These are phyloP conservation scores for Penicillium sp. DNA, from an alignment of 2,329 filamentous ascomycete genomes.

Conservation along the genomic window DNA sequence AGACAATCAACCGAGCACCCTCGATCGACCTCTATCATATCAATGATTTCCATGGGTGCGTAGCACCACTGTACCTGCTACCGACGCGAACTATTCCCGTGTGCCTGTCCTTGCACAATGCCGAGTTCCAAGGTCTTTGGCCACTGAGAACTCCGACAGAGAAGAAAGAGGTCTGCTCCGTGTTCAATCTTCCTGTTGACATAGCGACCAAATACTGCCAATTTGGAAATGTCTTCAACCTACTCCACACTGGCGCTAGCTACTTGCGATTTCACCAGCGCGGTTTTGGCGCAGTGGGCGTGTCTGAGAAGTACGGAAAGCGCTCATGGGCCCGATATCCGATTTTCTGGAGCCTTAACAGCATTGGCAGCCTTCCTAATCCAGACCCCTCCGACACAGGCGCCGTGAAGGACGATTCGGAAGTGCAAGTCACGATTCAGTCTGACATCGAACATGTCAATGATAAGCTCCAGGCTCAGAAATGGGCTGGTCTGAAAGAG, in stretches of 20 bases:
- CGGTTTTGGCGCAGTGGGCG: slow-evolving; percentile 63
- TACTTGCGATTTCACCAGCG: slow-evolving; percentile 63
- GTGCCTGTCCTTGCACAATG: slow-evolving; percentile 63
- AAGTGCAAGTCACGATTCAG: slow-evolving; percentile 50
- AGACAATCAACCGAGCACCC: slow-evolving; percentile 59
- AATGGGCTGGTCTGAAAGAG: slow-evolving; percentile 61
- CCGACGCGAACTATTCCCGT: slow-evolving; percentile 55
- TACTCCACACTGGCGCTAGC: slow-evolving; percentile 61
- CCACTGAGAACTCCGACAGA: slow-evolving; percentile 60
- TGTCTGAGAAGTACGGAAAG: slow-evolving; percentile 64
- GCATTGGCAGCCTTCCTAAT: slow-evolving; percentile 60
- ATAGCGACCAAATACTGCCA: slow-evolving; percentile 54
- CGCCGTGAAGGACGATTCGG: slow-evolving; percentile 45
- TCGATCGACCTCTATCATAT: slow-evolving; percentile 60
- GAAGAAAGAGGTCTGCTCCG: slow-evolving; percentile 58
- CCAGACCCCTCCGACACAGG: slow-evolving; percentile 57
- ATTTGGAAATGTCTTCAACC: slow-evolving; percentile 65
- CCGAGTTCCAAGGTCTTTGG: slow-evolving; percentile 66
- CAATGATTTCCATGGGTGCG: slow-evolving; percentile 61
- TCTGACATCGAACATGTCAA: slow-evolving; percentile 53
- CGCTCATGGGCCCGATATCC: slow-evolving; percentile 63
- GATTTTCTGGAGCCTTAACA: slow-evolving; percentile 63
- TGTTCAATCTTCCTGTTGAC: slow-evolving; percentile 55
- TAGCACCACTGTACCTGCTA: slow-evolving; percentile 61
- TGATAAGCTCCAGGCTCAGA: slow-evolving; percentile 60